Evolutionary conservation across 257 asterid genomes (phyloP).

Genomic region (Orobanche coerulescens): DNA sequence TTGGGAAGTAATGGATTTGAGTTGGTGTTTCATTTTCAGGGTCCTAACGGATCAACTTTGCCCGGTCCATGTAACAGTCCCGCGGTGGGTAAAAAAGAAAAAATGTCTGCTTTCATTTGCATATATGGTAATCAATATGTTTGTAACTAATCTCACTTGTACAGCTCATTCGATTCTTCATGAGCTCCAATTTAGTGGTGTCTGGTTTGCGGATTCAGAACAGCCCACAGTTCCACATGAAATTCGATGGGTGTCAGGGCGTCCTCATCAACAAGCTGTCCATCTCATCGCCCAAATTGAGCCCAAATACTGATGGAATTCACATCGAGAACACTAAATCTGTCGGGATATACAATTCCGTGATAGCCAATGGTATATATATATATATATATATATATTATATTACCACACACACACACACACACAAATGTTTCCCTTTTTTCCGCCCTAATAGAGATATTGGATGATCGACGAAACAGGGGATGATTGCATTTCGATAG

Average conservation of each 20-base stretch:
- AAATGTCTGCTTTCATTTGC: no score
- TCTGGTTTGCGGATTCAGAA: conserved; percentile 57
- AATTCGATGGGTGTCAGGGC: conserved; percentile 75
- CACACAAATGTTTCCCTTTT: no score
- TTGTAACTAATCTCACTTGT: no score
- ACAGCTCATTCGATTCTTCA: conserved; percentile 76
- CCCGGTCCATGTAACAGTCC: conserved; percentile 96
- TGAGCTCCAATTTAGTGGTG: conserved; percentile 78
- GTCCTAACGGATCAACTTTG: conserved; percentile 83
- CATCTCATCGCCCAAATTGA: conserved; percentile 75
- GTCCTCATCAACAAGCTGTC: conserved; percentile 54
- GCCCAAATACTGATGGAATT: conserved; percentile 92
- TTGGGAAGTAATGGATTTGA: no score
- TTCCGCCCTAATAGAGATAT: no score
- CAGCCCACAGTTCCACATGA: conserved; percentile 87
- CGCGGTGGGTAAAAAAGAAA: conserved; percentile 54
- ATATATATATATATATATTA: no score
- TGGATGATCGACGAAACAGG: conserved; percentile 32
- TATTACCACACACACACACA: no score
- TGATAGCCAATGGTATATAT: conserved; percentile 52
- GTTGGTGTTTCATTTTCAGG: conserved; percentile 40
- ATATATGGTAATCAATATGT: no score
- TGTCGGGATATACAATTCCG: conserved; percentile 76
- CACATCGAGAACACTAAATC: conserved; percentile 66
- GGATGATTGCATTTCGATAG: conserved; percentile 90